Conservation (phyloP, 139 green algal species). For the Micractinium conductrix region DNA sequence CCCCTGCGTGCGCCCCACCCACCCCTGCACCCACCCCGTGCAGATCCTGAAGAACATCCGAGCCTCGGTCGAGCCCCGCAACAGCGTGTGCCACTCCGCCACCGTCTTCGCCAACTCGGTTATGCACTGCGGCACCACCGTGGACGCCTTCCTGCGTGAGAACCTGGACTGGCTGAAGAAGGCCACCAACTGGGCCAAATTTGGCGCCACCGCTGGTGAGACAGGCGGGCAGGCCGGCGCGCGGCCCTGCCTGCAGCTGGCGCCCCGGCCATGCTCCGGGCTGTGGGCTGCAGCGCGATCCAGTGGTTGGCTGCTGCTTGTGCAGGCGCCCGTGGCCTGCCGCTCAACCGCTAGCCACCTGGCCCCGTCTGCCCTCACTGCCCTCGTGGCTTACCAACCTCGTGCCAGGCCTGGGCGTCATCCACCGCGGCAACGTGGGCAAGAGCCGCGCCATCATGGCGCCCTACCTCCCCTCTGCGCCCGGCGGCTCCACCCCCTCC, state of each 20-base stretch:
- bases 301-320: conserved; percentile 67
- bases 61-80: conserved; percentile 72
- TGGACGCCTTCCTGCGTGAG: conserved; percentile 96
- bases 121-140: conserved; percentile 94
- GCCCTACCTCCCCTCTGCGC: conserved; percentile 90
- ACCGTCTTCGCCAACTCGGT: conserved; percentile 96
- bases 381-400: no score
- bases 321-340: conserved; percentile 87
- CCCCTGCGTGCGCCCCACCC: no score
- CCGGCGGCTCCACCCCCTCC: conserved; percentile 58
- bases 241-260: no score
- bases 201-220: conserved; percentile 89
- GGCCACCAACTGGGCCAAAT: conserved; percentile 99
- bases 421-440: conserved; percentile 93
- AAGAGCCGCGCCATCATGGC: conserved; percentile 84
- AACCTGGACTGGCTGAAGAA: conserved; percentile 97
- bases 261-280: no score
- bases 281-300: no score
- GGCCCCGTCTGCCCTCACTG: no score
- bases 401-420: conserved; percentile 94
- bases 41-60: conserved; percentile 94
- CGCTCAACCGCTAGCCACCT: no score
- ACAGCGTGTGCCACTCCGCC: conserved; percentile 88
- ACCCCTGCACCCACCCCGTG: no score
- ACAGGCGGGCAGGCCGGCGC: no score